Conservation (phyloP, 2,329 filamentous ascomycete genomes). For the Beauveria asiatica region DNA sequence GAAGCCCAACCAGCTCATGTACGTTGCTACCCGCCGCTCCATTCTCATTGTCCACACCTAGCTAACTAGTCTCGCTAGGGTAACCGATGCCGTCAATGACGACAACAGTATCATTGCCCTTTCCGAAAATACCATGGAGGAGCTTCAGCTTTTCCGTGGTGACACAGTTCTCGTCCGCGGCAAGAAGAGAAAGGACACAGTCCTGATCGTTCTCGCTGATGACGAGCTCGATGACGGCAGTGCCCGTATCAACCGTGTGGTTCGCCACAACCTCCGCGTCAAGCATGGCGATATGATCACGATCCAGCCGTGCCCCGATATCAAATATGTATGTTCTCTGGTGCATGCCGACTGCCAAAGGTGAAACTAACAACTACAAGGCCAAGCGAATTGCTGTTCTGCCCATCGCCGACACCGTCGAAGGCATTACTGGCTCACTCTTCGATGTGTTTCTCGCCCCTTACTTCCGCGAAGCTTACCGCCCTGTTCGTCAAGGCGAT, state of each 20-base stretch:
- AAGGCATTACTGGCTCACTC: slow-evolving; percentile 92
- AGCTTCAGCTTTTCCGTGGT: slow-evolving; percentile 94
- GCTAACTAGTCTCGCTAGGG: slow-evolving; percentile 45
- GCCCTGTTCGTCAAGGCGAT: slow-evolving; percentile 93
- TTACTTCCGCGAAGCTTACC: slow-evolving; percentile 98
- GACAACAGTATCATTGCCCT: slow-evolving; percentile 99
- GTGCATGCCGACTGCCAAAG: background rate
- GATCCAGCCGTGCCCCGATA: slow-evolving; percentile 94
- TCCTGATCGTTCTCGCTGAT: slow-evolving; percentile 93
- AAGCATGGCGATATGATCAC: slow-evolving; percentile 98
- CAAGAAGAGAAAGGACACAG: slow-evolving; percentile 99
- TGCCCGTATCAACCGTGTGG: slow-evolving; percentile 95
- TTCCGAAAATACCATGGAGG: slow-evolving; percentile 98
- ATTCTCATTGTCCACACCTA: background rate
- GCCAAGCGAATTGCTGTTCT: slow-evolving; percentile 98
- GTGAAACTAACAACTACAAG: slow-evolving; percentile 38
- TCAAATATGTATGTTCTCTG: slow-evolving; percentile 86
- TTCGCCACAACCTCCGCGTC: slow-evolving; percentile 94
- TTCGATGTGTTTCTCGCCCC: slow-evolving; percentile 99
- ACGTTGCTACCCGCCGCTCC: slow-evolving; percentile 29
- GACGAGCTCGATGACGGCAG: slow-evolving; percentile 97
- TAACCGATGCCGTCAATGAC: slow-evolving; percentile 97
- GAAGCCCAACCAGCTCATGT: slow-evolving; percentile 99
- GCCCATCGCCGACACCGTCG: slow-evolving; percentile 94
- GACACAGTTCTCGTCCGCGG: slow-evolving; percentile 97